Base-by-base conservation (phyloP, 805 yeast species). In the Metschnikowia cerradonensis region DNA sequence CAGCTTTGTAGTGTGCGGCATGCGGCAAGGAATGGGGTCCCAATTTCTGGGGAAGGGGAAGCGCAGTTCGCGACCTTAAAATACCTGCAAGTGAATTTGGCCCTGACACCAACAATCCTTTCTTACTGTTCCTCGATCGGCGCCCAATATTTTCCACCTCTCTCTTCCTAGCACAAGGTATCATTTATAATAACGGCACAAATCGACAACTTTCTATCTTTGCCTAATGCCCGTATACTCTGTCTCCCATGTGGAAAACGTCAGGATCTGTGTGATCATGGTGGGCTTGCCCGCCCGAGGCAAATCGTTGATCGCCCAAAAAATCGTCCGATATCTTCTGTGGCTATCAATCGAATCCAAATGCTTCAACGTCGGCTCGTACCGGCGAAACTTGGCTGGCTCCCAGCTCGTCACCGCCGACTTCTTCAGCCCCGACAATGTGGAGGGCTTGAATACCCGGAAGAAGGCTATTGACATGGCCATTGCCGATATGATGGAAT, bases 221-320 rank as follows among this genome's bases (percentile, higher is more conserved):
- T 26, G 11, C 19, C 19, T n/a, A 39, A 79, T 80, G 84, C 83
- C 83, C n/a, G 80, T 79, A 11, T 78, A 79, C 59, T 72, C 81
- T 11, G 73, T 80, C 35, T 75, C 82, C 22, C 83, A 80, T 54
- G 84, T 83, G 34, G 88, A 83, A 60, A 85, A 86, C 63, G 77
- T 86, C 47, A 78, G 90, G 55, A 83, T 89, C 30, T 89, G 96
- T 72, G 96, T 89, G 38, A 84, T 89, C 17, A 87, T 89, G 88
- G 94, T 88, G 36, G 96, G 96, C 1, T 71, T 87, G 37, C 95
- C 95, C 11, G 92, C 94, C 13, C 79, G 98, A 51, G 99, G 99
- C 3, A 94, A 94, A 67, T 87, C 96, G 3, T 84, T 90, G 67
- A 92, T 94, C 55, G 90, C 98, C 2, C 96, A 90, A 65, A 94